Evolutionary conservation across 2,329 filamentous ascomycete species (phyloP).

Genomic region (Onygenales sp.): DNA sequence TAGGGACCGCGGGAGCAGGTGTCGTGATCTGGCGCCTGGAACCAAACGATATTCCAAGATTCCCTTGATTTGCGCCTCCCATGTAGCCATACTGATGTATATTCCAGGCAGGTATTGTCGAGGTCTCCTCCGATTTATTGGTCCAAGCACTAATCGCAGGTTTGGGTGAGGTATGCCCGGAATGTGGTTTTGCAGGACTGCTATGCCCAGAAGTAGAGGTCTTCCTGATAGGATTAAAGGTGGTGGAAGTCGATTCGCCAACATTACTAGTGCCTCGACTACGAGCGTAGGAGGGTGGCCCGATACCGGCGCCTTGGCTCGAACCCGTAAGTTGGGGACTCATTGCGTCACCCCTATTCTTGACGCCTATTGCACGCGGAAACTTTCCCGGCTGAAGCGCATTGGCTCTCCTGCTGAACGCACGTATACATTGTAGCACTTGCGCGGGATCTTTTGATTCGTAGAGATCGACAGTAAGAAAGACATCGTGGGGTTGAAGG

Average conservation of each 20-base stretch:
- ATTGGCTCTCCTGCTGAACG: slow-evolving; percentile 83
- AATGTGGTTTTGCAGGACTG: slow-evolving; percentile 55
- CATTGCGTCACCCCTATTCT: slow-evolving; percentile 48
- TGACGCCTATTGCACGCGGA: slow-evolving; percentile 65
- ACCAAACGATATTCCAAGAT: slow-evolving; percentile 87
- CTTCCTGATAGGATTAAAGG: slow-evolving; percentile 35
- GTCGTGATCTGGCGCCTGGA: slow-evolving; percentile 86
- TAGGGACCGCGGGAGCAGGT: slow-evolving; percentile 69
- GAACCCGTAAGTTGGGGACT: slow-evolving; percentile 61
- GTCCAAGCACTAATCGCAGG: slow-evolving; percentile 75
- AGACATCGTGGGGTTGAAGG: slow-evolving; percentile 87
- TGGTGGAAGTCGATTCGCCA: slow-evolving; percentile 32
- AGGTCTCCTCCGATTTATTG: slow-evolving; percentile 68
- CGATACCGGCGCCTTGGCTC: slow-evolving; percentile 37
- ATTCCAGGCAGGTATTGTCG: slow-evolving; percentile 88
- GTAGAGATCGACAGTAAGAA: slow-evolving; percentile 93
- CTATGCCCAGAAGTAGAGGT: slow-evolving; percentile 39
- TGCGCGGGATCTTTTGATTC: slow-evolving; percentile 94
- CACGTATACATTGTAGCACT: slow-evolving; percentile 82
- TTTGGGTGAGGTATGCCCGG: slow-evolving; percentile 36
- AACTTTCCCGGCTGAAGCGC: slow-evolving; percentile 64
- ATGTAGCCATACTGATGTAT: slow-evolving; percentile 98
- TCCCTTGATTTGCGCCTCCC: slow-evolving; percentile 93
- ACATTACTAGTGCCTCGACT: slow-evolving; percentile 46
- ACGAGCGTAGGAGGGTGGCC: slow-evolving; percentile 29